Base-by-base conservation (phyloP, 2,329 filamentous ascomycete species). In the Paraconiothyrium brasiliense region DNA sequence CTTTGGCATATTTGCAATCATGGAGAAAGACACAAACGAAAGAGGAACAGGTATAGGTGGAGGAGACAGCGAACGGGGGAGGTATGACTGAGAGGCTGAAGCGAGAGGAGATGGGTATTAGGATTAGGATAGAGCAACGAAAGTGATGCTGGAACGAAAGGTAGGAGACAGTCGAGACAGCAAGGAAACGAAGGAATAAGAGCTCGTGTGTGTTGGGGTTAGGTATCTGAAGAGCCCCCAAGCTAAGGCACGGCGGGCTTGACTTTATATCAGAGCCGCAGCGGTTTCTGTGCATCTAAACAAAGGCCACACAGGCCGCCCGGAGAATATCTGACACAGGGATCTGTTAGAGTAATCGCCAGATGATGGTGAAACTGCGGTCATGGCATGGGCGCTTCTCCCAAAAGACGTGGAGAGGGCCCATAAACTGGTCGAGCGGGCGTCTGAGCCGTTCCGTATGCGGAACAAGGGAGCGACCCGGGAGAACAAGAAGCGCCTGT, bases 1-100 rank as follows among this genome's bases (percentile, higher is more conserved):
- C 69, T 83, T 83, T 54, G 82, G 82, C 82, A 84, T 84, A 69
- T 76, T 79, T 70, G 37, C 32, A 49, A 74, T 66, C 67, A 77
- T 71, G 60, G 60, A 64, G 63, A 61, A 62, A 55, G 59, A 61
- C 58, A 58, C 50, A 55, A 61, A 60, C 57, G 59, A 64, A 52
- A 59, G 62, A 59, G 64, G 63, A 70, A 47, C 64, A 46, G 58
- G 49, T 65, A 64, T 46, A 39, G 52, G 59, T 55, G 58, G 59
- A 62, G 64, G 47, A 41, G 46, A 54, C 65, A 64, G 60, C 58
- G 59, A 56, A 57, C 62, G 67, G 58, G 61, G 61, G 62, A 57
- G 50, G 65, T 46, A 60, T 60, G 62, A 62, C 55, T 63, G 68
- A 70, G 55, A 61, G 55, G 63, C 44, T 58, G 67, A 70, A 73